Evolutionary conservation across 1,284 basidiomycete species (phyloP).

Genomic region (Jaminaea rosea): DNA sequence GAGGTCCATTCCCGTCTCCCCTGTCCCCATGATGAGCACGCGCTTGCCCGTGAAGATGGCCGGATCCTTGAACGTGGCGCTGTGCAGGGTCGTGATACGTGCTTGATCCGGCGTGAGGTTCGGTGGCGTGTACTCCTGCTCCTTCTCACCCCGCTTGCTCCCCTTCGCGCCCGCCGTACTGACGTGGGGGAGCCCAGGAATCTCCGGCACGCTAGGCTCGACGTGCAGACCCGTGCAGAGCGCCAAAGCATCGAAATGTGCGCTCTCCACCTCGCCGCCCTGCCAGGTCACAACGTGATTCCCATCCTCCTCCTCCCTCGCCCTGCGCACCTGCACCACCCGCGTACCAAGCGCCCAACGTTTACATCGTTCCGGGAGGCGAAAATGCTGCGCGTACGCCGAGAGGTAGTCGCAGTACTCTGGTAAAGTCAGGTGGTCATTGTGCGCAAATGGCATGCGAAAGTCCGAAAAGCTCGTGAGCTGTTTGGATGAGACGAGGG

Average conservation of each 20-base stretch:
- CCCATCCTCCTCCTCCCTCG: slow-evolving; percentile 2
- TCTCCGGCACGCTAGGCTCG: slow-evolving; percentile 18
- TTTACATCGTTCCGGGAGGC: slow-evolving; percentile 41
- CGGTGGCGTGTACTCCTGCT: not conserved
- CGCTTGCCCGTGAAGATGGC: slow-evolving; percentile 24
- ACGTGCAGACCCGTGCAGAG: slow-evolving; percentile 34
- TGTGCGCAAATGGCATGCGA: slow-evolving; percentile 53
- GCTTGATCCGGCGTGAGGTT: slow-evolving; percentile 4
- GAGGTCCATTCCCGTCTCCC: slow-evolving; percentile 58
- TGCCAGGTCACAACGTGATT: slow-evolving; percentile 5
- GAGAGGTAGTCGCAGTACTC: slow-evolving; percentile 58
- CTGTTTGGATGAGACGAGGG: slow-evolving; percentile 57
- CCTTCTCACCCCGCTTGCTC: not conserved
- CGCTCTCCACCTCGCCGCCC: slow-evolving; percentile 3
- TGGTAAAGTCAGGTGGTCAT: slow-evolving; percentile 57
- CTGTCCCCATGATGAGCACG: slow-evolving; percentile 44
- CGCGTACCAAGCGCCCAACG: slow-evolving; percentile 17
- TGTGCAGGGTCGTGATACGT: slow-evolving; percentile 25
- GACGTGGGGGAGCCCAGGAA: slow-evolving; percentile 19
- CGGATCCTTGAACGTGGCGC: slow-evolving; percentile 31
- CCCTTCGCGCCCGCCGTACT: not conserved
- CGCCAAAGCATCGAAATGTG: slow-evolving; percentile 23
- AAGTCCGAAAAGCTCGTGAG: slow-evolving; percentile 62
- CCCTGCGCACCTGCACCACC: slow-evolving; percentile 7
- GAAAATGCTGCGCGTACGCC: slow-evolving; percentile 54